Conservation (phyloP, 2,329 filamentous ascomycete species). For the Cordyceps cicadae region DNA sequence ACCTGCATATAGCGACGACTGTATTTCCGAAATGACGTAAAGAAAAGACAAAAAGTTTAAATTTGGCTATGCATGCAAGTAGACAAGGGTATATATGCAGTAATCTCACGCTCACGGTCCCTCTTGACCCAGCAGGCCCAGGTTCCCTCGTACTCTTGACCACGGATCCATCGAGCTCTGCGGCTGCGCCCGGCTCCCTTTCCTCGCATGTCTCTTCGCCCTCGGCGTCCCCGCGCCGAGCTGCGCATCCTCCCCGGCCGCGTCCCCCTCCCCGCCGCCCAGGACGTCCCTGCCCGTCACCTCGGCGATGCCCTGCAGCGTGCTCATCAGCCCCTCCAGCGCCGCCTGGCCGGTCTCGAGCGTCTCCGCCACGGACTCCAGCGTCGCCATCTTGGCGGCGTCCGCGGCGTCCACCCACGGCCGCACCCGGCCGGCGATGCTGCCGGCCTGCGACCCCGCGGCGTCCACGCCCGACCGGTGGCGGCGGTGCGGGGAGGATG, state of each 20-base stretch:
- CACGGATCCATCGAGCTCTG: conserved; percentile 35
- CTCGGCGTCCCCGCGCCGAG: conserved; percentile 22
- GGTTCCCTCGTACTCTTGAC: conserved; percentile 43
- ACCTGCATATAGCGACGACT: not conserved
- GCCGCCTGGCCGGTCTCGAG: conserved; percentile 51
- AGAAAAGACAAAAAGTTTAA: not conserved
- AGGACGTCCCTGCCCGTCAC: conserved; percentile 34
- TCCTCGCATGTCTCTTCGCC: conserved; percentile 19
- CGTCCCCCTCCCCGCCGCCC: conserved; percentile 17
- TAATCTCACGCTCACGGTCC: conserved; percentile 14
- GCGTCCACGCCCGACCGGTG: conserved; percentile 33
- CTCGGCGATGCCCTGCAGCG: conserved; percentile 40
- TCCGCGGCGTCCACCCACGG: conserved; percentile 55
- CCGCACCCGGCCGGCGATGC: conserved; percentile 36
- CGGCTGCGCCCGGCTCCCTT: conserved; percentile 16
- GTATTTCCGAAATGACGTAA: not conserved
- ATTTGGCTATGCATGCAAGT: conserved; percentile 4
- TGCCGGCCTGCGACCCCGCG: conserved; percentile 29
- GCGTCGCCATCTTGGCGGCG: conserved; percentile 49
- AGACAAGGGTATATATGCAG: conserved; percentile 9
- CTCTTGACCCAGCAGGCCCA: conserved; percentile 41
- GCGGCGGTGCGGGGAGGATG: conserved; percentile 21
- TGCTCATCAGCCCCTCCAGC: conserved; percentile 43
- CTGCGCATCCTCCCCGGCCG: conserved; percentile 24
- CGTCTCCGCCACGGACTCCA: conserved; percentile 51